A percentile compares a stretch with the other conserved stretches of the same genome.
phyloP scores from a whole-genome alignment of 495 filamentous ascomycete genomes.

The Ramalina peruviana region DNA sequence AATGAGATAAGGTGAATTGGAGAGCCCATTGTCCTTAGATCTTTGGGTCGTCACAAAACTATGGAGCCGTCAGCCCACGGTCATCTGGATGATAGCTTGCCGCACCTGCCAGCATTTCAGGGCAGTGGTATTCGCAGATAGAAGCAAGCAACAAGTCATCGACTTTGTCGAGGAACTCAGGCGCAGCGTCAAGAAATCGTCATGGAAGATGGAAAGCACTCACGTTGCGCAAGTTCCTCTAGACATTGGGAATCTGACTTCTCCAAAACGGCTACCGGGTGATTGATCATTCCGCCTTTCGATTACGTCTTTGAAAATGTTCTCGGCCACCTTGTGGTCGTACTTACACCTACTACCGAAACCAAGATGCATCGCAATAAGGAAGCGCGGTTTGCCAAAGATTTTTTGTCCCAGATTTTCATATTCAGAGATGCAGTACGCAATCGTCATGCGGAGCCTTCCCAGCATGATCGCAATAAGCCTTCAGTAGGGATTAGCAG shows the following conservation, averaged over 20 bases:
- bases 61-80: no score
- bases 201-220: neutral
- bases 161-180: no score
- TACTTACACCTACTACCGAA: conserved; percentile 2
- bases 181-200: no score
- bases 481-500: neutral
- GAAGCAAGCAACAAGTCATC: no score
- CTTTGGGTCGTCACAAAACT: no score
- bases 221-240: conserved; percentile 9
- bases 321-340: neutral
- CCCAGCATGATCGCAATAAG: conserved; percentile 15
- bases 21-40: no score
- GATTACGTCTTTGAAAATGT: conserved; percentile 10
- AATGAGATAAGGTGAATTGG: neutral
- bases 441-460: conserved; percentile 14
- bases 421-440: conserved; percentile 11
- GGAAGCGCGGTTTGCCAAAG: conserved; percentile 8
- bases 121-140: no score
- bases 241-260: neutral
- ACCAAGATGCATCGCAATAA: neutral
- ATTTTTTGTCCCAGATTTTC: conserved; percentile 5
- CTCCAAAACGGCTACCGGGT: neutral
- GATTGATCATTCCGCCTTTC: conserved; percentile 2
- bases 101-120: no score
- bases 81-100: no score